Base-by-base conservation (phyloP, 2,329 filamentous ascomycete genomes). In the Botrytis elliptica region DNA sequence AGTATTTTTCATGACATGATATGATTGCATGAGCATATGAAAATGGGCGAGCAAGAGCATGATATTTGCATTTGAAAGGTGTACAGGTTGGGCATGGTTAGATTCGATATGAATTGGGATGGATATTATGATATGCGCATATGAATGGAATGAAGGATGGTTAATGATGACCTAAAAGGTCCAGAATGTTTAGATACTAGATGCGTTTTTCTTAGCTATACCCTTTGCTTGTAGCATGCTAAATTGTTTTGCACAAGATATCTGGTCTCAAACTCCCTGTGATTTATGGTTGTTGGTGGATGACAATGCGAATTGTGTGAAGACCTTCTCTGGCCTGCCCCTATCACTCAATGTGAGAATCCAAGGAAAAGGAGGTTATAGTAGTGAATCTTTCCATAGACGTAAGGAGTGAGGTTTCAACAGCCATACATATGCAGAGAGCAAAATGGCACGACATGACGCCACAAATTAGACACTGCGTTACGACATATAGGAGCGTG, bases 1-100 rank as follows among this genome's bases (percentile, higher is more conserved):
- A 12, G 18, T 29, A 42, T 63, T 57, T 33, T 57, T 57, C 49
- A 57, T 59, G 65, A 68, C 52, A 40, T 57, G 49, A 69, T 22
- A 69, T 69, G 66, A 57, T 69, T 20, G 66, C 46, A 68, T 57
- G 66, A 68, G 36, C 66, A 57, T 8, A 69, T 69, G 66, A 66
- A 33, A 36, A 38, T 40, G 59, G 40, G 59, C 59, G 66, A 44
- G 62, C 62, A 46, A 44, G 62, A 65, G 40, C n/a, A 59, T 69
- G 38, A 57, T 42, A 25, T 42, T 57, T 69, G 66, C 66, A 69
- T 69, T 69, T 33, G 49, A 38, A 49, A 33, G 66, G 66, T 69
- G 49, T 69, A 68, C 40, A 38, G 66, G n/a, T 44, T 69, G 49
- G 66, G 66, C 66, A 57, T 69, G 52, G 29, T 44, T 57, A 69